Percentiles rank a stretch among this genome's conserved stretches.
Conservation (phyloP, 208 protist species). For the Giardia duodenalis region DNA sequence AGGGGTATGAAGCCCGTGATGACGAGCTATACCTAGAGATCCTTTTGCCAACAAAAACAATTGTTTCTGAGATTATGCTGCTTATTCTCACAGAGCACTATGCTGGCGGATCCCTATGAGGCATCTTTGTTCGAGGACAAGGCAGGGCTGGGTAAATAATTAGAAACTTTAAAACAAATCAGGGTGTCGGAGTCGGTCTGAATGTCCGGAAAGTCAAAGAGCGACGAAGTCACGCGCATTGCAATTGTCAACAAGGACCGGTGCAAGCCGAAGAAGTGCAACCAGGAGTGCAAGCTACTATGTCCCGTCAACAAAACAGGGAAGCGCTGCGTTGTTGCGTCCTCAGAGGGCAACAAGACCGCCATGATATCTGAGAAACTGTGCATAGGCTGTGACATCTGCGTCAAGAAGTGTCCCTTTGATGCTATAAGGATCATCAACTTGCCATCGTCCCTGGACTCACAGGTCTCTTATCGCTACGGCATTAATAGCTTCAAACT, state of each 20-base stretch:
- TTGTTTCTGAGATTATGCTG: no score
- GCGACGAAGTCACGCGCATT: slow-evolving; percentile 84
- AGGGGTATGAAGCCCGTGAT: no score
- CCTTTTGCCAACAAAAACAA: no score
- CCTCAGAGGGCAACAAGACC: slow-evolving; percentile 62
- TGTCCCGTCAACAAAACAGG: slow-evolving; percentile 50
- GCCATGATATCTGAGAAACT: slow-evolving; percentile 85
- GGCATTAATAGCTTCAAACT: slow-evolving; percentile 98
- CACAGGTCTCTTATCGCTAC: slow-evolving; percentile 91
- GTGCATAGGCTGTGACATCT: slow-evolving; percentile 98
- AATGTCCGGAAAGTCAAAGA: slow-evolving; percentile 32
- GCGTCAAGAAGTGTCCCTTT: slow-evolving; percentile 98
- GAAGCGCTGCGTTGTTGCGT: slow-evolving; percentile 97
- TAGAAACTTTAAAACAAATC: no score
- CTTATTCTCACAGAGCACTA: no score
- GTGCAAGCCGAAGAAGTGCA: slow-evolving; percentile 97
- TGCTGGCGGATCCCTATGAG: no score
- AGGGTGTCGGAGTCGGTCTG: background rate
- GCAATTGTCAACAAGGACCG: slow-evolving; percentile 76
- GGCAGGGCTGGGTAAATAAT: no score
- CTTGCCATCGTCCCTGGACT: slow-evolving; percentile 87
- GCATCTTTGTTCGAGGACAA: no score
- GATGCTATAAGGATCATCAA: slow-evolving; percentile 99
- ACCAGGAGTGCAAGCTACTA: slow-evolving; percentile 69
- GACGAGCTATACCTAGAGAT: no score